phyloP scores from a whole-genome alignment of 108 stramenopile genomes.

The Nitzschia sp. region DNA sequence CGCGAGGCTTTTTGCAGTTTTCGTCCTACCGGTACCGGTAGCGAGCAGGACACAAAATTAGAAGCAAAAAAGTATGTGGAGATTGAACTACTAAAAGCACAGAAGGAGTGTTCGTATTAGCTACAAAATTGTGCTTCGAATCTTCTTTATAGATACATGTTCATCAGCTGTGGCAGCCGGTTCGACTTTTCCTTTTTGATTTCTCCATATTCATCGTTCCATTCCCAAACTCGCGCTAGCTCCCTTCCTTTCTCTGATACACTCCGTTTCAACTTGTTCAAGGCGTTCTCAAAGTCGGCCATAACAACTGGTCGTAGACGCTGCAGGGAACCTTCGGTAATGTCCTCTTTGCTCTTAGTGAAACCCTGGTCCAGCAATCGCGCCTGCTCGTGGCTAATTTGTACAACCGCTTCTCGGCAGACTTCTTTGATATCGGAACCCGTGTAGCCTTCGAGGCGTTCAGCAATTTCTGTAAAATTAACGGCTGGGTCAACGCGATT shows the following conservation, averaged over 20 bases:
- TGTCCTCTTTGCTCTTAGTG: slow-evolving; percentile 34
- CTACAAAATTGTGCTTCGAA: background rate
- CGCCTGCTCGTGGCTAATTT: slow-evolving; percentile 95
- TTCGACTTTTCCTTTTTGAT: slow-evolving; percentile 84
- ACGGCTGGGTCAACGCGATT: slow-evolving; percentile 82
- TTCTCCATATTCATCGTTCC: slow-evolving; percentile 98
- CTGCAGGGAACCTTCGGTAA: slow-evolving; percentile 60
- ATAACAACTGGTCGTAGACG: slow-evolving; percentile 88
- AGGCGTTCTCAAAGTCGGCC: slow-evolving; percentile 87
- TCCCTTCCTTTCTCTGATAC: slow-evolving; percentile 95
- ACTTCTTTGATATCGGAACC: slow-evolving; percentile 97
- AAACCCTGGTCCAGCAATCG: slow-evolving; percentile 75
- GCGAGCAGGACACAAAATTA: no score
- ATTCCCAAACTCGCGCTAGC: slow-evolving; percentile 89
- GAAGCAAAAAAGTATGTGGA: no score
- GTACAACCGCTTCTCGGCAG: slow-evolving; percentile 94
- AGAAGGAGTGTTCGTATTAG: no score
- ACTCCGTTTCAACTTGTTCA: slow-evolving; percentile 89
- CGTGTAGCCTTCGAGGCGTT: slow-evolving; percentile 93
- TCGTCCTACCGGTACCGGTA: no score
- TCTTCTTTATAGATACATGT: slow-evolving; percentile 88
- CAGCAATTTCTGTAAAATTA: slow-evolving; percentile 88
- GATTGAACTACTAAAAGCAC: no score
- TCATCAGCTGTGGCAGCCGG: slow-evolving; percentile 78
- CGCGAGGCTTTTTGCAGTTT: no score